Conservation (phyloP, 2,329 filamentous ascomycete genomes). For the Aspergillus hiratsukae region DNA sequence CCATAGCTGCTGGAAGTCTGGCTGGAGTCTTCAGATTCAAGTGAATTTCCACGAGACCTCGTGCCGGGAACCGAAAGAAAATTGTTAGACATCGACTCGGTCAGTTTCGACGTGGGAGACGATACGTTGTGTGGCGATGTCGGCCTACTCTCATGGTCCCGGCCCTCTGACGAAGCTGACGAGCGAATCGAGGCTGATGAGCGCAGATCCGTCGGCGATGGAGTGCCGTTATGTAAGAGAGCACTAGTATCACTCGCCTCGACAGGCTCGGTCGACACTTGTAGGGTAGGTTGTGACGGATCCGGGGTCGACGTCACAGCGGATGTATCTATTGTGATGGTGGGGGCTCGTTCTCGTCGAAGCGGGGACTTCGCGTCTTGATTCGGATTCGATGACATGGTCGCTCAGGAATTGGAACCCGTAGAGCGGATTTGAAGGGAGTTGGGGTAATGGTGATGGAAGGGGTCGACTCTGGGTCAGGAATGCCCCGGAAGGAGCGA, state of each 20-base stretch:
- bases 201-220: constrained; percentile 48
- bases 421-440: constrained; percentile 2
- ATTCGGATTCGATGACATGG: constrained; percentile 30
- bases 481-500: constrained; percentile 18
- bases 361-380: constrained; percentile 29
- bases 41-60: constrained; percentile 61
- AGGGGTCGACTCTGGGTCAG: constrained; percentile 15
- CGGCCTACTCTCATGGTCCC: constrained; percentile 53
- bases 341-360: constrained; percentile 46
- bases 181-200: constrained; percentile 50
- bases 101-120: constrained; percentile 53
- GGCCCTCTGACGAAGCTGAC: constrained; percentile 56
- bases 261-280: constrained; percentile 34
- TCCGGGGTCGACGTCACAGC: constrained; percentile 43
- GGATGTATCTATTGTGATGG: constrained; percentile 56
- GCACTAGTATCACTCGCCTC: constrained; percentile 27
- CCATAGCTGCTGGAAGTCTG: constrained; percentile 51
- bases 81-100: constrained; percentile 48
- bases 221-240: constrained; percentile 26
- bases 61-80: constrained; percentile 61
- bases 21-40: constrained; percentile 57
- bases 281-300: constrained; percentile 32
- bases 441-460: not conserved
- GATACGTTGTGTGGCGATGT: constrained; percentile 66
- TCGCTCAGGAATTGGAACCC: constrained; percentile 9